Conservation (phyloP, 768 basidiomycete genomes). For the Tylopilus sp. region DNA sequence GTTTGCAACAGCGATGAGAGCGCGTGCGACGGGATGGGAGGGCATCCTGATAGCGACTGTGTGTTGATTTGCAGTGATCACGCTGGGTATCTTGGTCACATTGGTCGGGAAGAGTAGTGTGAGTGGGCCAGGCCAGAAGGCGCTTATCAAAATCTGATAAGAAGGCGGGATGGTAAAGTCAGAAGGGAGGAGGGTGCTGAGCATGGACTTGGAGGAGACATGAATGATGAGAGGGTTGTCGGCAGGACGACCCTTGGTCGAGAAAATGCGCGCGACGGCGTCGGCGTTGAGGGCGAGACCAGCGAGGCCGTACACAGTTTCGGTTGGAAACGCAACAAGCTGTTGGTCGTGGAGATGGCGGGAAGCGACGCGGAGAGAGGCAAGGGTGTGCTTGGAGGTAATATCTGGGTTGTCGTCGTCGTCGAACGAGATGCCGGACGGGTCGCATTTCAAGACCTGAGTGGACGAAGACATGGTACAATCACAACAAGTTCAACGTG, state of each 20-base stretch:
- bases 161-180: slow-evolving; percentile 56
- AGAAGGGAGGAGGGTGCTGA: slow-evolving; percentile 67
- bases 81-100: slow-evolving; percentile 55
- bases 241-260: slow-evolving; percentile 85
- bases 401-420: slow-evolving; percentile 48
- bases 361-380: slow-evolving; percentile 54
- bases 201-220: slow-evolving; percentile 83
- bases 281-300: slow-evolving; percentile 67
- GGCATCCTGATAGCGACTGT: slow-evolving; percentile 94
- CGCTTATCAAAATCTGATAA: slow-evolving; percentile 72
- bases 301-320: slow-evolving; percentile 98
- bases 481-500: slow-evolving; percentile 2
- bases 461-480: slow-evolving; percentile 19
- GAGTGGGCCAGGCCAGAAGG: slow-evolving; percentile 94
- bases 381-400: slow-evolving; percentile 46
- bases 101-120: slow-evolving; percentile 87
- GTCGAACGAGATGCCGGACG: slow-evolving; percentile 56
- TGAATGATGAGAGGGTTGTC: slow-evolving; percentile 99
- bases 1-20: slow-evolving; percentile 72
- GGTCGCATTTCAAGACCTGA: slow-evolving; percentile 58
- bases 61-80: slow-evolving; percentile 74
- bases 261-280: slow-evolving; percentile 75
- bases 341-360: slow-evolving; percentile 44
- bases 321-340: slow-evolving; percentile 89
- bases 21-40: slow-evolving; percentile 87